Base-by-base conservation (phyloP, 495 filamentous ascomycete genomes). In the Pyronema domesticum region DNA sequence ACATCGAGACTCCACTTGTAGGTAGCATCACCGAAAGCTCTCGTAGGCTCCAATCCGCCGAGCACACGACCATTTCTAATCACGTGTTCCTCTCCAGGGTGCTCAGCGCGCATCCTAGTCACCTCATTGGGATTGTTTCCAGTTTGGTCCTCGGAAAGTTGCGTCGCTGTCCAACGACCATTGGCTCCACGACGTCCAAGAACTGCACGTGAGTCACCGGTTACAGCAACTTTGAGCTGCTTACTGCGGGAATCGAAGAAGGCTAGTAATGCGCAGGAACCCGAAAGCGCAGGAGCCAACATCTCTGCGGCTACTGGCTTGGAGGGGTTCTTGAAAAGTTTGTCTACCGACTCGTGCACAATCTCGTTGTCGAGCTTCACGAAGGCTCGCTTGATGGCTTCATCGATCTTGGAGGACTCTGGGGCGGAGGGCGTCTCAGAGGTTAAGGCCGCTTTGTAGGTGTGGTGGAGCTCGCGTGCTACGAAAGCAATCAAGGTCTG, bases 1-100 rank as follows among this genome's bases (percentile, higher is more conserved):
- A 83, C 78, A 53, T 95, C 87, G 37, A 74, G 73, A 44, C 74
- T 83, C 93, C 93, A 99, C 68, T 99, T 99, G 73, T 96, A 99
- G 61, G 79, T 78, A 0, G 93, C 87, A 67, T 99, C 93, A 35
- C 93, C 93, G 61, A 99, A 99, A 0, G 93, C 89, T 46, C 93
- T 79, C 46, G 81, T 85, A 0, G 93, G 93, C 66, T 96, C 91
- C 14, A 99, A 72, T 37, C 86, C 82, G 11, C 91, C 91, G 1
- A 99, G 76, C 14, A 99, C 83, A 44, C 93, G 81, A 0, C 93
- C 93, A 58, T 91, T 87, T 2, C 77, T 73, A 13, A 91, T 80
- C 3, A 95, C 89, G 60, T 85, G 70, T 0, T 82, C 78, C 66
- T 99, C 93, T 37, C 80, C 82, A 2, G 93, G 93, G 63, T 99